Evolutionary conservation across 352 stramenopile species (phyloP), one percentile per base, ranked within the genome.

Genomic region (Halophytophthora batemanensis): DNA sequence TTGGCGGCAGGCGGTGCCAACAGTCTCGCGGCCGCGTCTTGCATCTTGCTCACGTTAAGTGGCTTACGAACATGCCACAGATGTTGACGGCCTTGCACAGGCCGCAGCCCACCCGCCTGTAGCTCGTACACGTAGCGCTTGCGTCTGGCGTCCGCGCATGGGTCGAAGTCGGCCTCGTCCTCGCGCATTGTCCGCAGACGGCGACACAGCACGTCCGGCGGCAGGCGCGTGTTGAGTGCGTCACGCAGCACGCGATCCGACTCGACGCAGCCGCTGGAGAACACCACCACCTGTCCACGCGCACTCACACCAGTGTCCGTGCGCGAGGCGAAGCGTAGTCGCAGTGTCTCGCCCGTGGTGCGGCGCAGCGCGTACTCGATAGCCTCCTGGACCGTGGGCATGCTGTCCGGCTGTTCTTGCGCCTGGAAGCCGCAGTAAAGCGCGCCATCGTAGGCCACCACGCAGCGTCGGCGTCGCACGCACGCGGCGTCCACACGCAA

Each of bases 281-380:
- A 97, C 57, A 94, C 85, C 44, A 97, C 53, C 12, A 95, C 87
- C 60, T 98, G 92, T 25, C 90, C 91, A 3, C 79, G 50, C 3
- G 92, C 87, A 66, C 98, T 92, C 17, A 98, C 95, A 19, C 92
- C 92, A 8, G 81, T 75, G 74, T 98, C 95, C 0, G 95, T 98
- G 21, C 95, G 81, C 21, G 87, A 91, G 15, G 92, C 87, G 49
- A 82, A 94, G 17, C 91, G 74, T 19, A 98, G 69, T 46, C 82
- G 79, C 18, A 69, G 47, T 17, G 94, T 57, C 56, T 91, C 79
- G 56, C 79, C 69, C 12, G 86, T 91, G 18, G 82, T 90, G 10
- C 82, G 79, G 6, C 56, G 35, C 29, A 94, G 52, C 19, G 78
- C 77, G 50, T 91, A 66, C 42, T 94, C 83, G 44, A 96, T 74